phyloP scores from a whole-genome alignment of 2,329 filamentous ascomycete species.

The Xylariaceae sp. region DNA sequence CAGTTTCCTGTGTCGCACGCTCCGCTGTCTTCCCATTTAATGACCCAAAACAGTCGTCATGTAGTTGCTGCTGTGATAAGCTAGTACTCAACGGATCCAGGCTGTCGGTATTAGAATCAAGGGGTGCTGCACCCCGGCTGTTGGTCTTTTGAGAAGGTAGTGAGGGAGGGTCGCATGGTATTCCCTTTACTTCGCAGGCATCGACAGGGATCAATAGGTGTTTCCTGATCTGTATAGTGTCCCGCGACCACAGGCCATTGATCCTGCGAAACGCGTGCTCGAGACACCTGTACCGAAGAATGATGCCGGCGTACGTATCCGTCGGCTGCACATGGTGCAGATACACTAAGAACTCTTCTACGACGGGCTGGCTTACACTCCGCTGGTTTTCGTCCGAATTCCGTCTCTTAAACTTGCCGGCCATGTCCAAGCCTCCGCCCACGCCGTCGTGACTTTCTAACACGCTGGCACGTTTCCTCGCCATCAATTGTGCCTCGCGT shows the following conservation, averaged over 20 bases:
- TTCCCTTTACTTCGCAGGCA: conserved; percentile 77
- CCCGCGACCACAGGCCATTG: conserved; percentile 92
- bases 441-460: conserved; percentile 57
- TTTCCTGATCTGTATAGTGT: conserved; percentile 79
- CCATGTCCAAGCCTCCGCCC: conserved; percentile 52
- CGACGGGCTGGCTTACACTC: conserved; percentile 49
- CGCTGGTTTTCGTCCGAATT: conserved; percentile 58
- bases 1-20: conserved; percentile 38
- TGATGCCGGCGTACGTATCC: conserved; percentile 87
- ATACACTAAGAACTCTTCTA: conserved; percentile 78
- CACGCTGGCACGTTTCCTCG: conserved; percentile 53
- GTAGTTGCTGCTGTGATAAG: conserved; percentile 25
- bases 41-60: conserved; percentile 41
- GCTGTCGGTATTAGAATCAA: conserved; percentile 28
- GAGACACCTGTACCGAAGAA: conserved; percentile 83
- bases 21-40: conserved; percentile 33
- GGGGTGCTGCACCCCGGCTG: conserved; percentile 48
- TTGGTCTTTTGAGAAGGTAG: conserved; percentile 41
- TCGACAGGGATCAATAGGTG: conserved; percentile 82
- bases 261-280: conserved; percentile 77
- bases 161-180: conserved; percentile 54
- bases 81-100: conserved; percentile 17
- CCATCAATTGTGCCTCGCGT: conserved; percentile 50
- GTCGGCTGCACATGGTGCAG: conserved; percentile 76
- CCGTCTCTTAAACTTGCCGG: conserved; percentile 57